Base-by-base conservation (phyloP, 1,284 basidiomycete species). In the Irpex sp. region DNA sequence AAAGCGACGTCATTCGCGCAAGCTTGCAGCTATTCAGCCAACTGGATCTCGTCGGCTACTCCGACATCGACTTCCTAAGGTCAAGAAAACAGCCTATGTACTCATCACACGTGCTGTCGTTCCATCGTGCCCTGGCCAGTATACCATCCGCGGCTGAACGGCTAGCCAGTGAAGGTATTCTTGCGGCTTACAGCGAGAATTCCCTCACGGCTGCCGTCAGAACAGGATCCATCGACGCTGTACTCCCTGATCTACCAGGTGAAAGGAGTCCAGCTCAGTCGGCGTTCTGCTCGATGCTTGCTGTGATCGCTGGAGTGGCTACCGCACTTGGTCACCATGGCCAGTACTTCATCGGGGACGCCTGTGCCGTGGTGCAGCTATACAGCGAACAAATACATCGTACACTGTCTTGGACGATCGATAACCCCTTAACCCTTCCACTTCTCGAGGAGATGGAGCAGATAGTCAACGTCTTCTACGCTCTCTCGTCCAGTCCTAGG, bases 81-180 rank as follows among this genome's bases (percentile, higher is more conserved):
- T 70, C 81, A 0, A 83, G 84, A 54, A 88, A 87, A 62, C 81
- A 83, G 64, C 86, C 89, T 31, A 74, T 93, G 36, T 92, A 91
- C 75, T 81, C 88, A 5, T 83, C 88, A 6, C 86, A 93, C 66
- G 77, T 97, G 62, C 83, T 97, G 59, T 79, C 89, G 9, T 90
- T 98, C 77, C 92, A 97, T 70, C 89, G 95, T 77, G 85, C 93
- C 0, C 78, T 98, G n/a, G 92, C 93, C 4, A 85, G 85, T 59
- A 82, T 91, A 59, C 84, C 88, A 0, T 81, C 84, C 0, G 88
- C 93, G 1, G 93, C 95, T 1, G 95, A 97, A 74, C 80, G 90
- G 63, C 83, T 97, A 26, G 94, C 94, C 1, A 88, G 90, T 68
- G 92, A 92, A 65, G 94, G 94, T 43, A 79, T 95, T 1, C 78